Base-by-base conservation (phyloP, 2,329 filamentous ascomycete genomes). In the Ceratocystis alfenasii region DNA sequence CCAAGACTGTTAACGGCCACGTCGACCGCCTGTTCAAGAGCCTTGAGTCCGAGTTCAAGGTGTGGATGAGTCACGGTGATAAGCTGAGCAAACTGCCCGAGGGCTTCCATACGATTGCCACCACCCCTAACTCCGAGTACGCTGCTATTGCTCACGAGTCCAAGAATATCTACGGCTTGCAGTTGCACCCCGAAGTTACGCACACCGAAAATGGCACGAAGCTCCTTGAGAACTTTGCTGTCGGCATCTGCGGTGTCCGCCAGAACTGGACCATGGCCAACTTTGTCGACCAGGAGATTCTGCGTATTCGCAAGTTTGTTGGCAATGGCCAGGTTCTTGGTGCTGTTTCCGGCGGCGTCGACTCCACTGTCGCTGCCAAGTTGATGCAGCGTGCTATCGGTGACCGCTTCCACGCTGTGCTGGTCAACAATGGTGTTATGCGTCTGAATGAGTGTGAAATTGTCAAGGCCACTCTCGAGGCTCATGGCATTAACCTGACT, bases 31-130 rank as follows among this genome's bases (percentile, higher is more conserved):
- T 97, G 25, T 96, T 96, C 75, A 80, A 84, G 33, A 89, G 86
- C 17, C 73, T 96, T 10, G 87, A 85, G 67, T 85, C 89, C 12
- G 66, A 66, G 48, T 65, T 69, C 64, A 48, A 62, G 72, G 79
- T 89, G 15, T 93, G 84, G 81, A 96, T 96, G 92, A 88, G 84
- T 70, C 93, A 97, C 74, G 87, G 86, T 67, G 91, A 96, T 77
- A 95, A 95, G 80, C 82, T 97, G 10, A 81, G 81, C 48, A 78
- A 81, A 65, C 79, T 96, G 48, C 92, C 92, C 7, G 78, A 86
- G 45, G 83, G 80, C 50, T 96, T 95, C 74, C 77, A 83, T 68
- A 85, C 81, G 17, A 84, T 96, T 71, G 91, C 88, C 63, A 87
- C 80, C 3, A 93, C 90, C 1, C 73, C 79, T 63, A 95, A 94